A percentile compares a stretch with the other conserved stretches of the same genome.
These are phyloP conservation scores for Madurella fahalii DNA, from an alignment of 2,329 filamentous ascomycete species.

Conservation along the genomic window DNA sequence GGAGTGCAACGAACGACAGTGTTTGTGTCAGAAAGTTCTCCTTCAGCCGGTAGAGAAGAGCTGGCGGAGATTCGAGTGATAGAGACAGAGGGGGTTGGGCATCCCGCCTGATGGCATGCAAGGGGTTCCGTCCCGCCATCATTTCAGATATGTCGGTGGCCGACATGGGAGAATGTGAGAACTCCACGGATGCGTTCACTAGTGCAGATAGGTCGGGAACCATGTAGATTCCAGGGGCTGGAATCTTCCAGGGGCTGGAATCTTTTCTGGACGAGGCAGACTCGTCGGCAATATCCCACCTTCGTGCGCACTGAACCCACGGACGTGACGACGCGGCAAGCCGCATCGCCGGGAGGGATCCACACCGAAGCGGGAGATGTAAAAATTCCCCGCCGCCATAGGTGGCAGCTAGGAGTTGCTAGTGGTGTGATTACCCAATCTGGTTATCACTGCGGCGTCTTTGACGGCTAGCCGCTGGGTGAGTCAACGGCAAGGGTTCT, in stretches of 20 bases:
- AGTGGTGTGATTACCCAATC: slow-evolving; percentile 14
- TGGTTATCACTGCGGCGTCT: slow-evolving; percentile 15
- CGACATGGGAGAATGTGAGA: too few species aligned
- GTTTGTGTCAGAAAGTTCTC: not conserved
- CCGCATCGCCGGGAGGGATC: slow-evolving; percentile 4
- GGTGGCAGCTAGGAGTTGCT: not conserved
- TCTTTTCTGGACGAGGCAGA: slow-evolving; percentile 8
- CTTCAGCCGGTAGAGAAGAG: not conserved
- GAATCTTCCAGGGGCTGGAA: slow-evolving; percentile 7
- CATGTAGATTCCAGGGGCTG: slow-evolving; percentile 14
- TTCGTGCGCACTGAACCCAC: not conserved
- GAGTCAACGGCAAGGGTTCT: not conserved
- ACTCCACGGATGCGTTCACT: too few species aligned
- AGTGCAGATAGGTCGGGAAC: not conserved
- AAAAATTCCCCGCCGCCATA: slow-evolving; percentile 1
- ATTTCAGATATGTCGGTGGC: too few species aligned
- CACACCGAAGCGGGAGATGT: slow-evolving; percentile 4
- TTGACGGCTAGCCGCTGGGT: not conserved
- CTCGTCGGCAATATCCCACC: not conserved
- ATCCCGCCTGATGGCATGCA: not conserved
- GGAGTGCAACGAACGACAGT: not conserved
- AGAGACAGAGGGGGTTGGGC: not conserved
- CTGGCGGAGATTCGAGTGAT: not conserved
- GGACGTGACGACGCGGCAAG: not conserved
- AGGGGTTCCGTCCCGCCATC: not conserved